phyloP scores from a whole-genome alignment of 2,329 filamentous ascomycete genomes.

The Penicillium verrucosum region DNA sequence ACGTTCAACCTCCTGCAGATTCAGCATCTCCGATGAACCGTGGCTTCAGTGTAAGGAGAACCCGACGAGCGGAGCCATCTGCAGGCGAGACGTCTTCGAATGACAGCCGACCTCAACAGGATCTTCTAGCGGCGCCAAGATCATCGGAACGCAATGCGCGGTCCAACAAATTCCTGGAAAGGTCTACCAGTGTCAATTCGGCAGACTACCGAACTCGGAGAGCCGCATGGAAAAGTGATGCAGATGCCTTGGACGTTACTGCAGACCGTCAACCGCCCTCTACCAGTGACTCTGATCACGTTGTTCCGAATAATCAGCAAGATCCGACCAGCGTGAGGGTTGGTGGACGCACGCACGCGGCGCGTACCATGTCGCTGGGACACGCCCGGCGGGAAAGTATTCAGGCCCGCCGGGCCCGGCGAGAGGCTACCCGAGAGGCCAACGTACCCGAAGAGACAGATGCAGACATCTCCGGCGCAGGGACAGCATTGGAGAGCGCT shows the following conservation, averaged over 20 bases:
- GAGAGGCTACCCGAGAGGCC: constrained; percentile 68
- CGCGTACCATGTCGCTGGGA: constrained; percentile 80
- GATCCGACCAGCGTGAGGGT: constrained; percentile 45
- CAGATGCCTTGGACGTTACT: constrained; percentile 51
- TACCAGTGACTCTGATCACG: constrained; percentile 77
- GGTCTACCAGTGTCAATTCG: constrained; percentile 89
- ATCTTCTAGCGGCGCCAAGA: constrained; percentile 71
- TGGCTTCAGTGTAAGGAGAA: constrained; percentile 78
- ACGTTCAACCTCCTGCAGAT: constrained; percentile 74
- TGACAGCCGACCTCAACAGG: constrained; percentile 65
- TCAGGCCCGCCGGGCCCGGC: constrained; percentile 72
- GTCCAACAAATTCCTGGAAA: constrained; percentile 68
- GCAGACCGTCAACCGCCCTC: constrained; percentile 64
- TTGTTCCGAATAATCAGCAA: constrained; percentile 51
- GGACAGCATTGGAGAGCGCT: constrained; percentile 50
- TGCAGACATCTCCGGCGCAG: constrained; percentile 63
- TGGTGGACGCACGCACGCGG: constrained; percentile 60
- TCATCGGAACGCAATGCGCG: constrained; percentile 59
- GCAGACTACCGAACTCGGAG: constrained; percentile 70
- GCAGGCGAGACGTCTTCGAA: constrained; percentile 57
- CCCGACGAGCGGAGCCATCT: constrained; percentile 53
- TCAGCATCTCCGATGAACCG: constrained; percentile 65
- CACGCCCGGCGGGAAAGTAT: constrained; percentile 90
- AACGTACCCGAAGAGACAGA: constrained; percentile 92
- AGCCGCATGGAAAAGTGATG: constrained; percentile 53